phyloP scores from a whole-genome alignment of 2,329 filamentous ascomycete species.

The Talaromyces piceae region DNA sequence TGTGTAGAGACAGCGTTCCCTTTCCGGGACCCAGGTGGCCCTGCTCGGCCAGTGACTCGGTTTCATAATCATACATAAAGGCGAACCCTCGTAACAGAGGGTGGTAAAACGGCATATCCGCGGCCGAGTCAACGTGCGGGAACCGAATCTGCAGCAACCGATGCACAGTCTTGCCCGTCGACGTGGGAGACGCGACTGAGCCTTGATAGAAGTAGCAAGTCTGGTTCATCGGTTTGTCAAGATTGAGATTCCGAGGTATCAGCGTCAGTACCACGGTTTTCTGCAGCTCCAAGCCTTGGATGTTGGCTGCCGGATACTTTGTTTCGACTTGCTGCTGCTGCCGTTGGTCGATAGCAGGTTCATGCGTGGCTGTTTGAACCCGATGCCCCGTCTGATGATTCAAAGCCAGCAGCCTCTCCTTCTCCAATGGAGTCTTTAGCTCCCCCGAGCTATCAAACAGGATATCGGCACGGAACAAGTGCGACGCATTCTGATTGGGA shows the following conservation, averaged over 20 bases:
- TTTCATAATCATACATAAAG: slow-evolving; percentile 57
- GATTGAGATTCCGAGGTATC: slow-evolving; percentile 70
- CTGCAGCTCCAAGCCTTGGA: slow-evolving; percentile 36
- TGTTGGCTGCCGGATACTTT: slow-evolving; percentile 9
- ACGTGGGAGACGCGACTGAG: neutral
- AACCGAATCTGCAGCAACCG: slow-evolving; percentile 62
- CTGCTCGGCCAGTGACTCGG: neutral
- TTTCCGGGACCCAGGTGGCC: slow-evolving; percentile 9
- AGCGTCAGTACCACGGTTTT: slow-evolving; percentile 67
- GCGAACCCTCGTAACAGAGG: slow-evolving; percentile 67
- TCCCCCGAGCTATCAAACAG: slow-evolving; percentile 45
- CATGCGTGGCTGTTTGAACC: neutral
- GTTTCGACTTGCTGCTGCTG: neutral
- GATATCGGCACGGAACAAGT: slow-evolving; percentile 56
- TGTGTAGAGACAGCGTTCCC: slow-evolving; percentile 45
- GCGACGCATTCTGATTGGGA: slow-evolving; percentile 52
- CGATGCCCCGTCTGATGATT: neutral
- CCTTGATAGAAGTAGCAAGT: slow-evolving; percentile 65
- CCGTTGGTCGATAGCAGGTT: neutral
- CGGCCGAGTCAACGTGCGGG: slow-evolving; percentile 58
- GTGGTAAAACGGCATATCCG: slow-evolving; percentile 79
- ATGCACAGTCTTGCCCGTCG: slow-evolving; percentile 26
- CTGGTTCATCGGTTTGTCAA: slow-evolving; percentile 71
- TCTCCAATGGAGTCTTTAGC: slow-evolving; percentile 25
- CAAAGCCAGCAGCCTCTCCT: slow-evolving; percentile 18